These are phyloP conservation scores for Populus alba DNA, from an alignment of 345 rosid species.

Conservation along the genomic window DNA sequence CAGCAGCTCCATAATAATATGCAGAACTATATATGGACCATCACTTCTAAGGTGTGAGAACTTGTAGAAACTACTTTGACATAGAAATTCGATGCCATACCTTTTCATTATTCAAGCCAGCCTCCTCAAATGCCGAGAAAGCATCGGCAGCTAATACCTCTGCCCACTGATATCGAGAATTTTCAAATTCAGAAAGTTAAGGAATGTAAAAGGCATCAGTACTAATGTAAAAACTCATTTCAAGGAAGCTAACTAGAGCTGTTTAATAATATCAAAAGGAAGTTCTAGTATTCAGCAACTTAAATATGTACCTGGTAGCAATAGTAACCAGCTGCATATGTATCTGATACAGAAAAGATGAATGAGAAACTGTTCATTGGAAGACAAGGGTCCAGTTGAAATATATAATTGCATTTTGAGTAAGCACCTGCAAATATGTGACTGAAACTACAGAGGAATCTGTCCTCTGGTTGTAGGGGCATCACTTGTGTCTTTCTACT, in stretches of 20 bases:
- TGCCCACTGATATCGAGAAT: slow-evolving; percentile 61
- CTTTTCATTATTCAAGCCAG: slow-evolving; percentile 70
- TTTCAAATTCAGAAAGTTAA: background rate
- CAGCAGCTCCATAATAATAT: no score
- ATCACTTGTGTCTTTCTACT: slow-evolving; percentile 60
- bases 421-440: slow-evolving; percentile 74
- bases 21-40: no score
- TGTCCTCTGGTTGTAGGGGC: slow-evolving; percentile 78
- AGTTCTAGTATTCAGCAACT: no score
- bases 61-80: background rate
- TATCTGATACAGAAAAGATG: slow-evolving; percentile 43
- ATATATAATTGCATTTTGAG: no score
- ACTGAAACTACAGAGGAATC: slow-evolving; percentile 75
- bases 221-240: no score
- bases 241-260: no score
- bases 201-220: no score
- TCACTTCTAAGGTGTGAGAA: no score
- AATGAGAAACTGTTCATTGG: background rate
- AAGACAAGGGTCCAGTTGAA: background rate
- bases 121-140: slow-evolving; percentile 94
- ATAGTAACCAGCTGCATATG: slow-evolving; percentile 95
- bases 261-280: no score
- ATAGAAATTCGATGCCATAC: slow-evolving; percentile 27
- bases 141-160: slow-evolving; percentile 96
- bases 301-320: slow-evolving; percentile 70